These are phyloP conservation scores for Plasmodium gallinaceum DNA, from an alignment of 169 alveolate species.

Conservation along the genomic window DNA sequence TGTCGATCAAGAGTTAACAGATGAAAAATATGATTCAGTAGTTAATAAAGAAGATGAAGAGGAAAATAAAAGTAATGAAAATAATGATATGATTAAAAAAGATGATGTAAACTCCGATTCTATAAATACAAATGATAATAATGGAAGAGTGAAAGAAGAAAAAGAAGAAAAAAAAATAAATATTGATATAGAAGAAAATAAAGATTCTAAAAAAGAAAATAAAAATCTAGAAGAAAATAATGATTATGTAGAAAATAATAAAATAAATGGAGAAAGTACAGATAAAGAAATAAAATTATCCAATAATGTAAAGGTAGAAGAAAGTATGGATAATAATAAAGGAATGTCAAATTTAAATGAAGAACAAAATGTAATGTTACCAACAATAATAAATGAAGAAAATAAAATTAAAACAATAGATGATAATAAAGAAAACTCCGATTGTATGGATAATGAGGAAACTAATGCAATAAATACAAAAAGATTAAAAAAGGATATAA, in stretches of 20 bases:
- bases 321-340: not conserved
- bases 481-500: slow-evolving; percentile 55
- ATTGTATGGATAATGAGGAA: slow-evolving; percentile 30
- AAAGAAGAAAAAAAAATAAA: slow-evolving; percentile 44
- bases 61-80: slow-evolving; percentile 10
- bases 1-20: slow-evolving; percentile 10
- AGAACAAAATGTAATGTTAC: slow-evolving; percentile 16
- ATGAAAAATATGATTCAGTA: slow-evolving; percentile 5
- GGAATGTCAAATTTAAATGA: slow-evolving; percentile 1
- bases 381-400: slow-evolving; percentile 18
- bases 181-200: slow-evolving; percentile 9
- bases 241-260: not conserved
- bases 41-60: slow-evolving; percentile 30
- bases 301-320: slow-evolving; percentile 5
- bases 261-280: not conserved
- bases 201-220: slow-evolving; percentile 1
- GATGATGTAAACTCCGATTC: slow-evolving; percentile 23
- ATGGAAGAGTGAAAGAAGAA: slow-evolving; percentile 1
- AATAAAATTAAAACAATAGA: slow-evolving; percentile 23
- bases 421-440: slow-evolving; percentile 20
- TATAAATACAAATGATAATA: slow-evolving; percentile 11
- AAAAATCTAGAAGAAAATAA: slow-evolving; percentile 23
- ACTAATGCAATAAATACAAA: slow-evolving; percentile 24
- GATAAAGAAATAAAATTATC: not conserved
- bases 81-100: slow-evolving; percentile 29